These are phyloP conservation scores for Acer saccharum DNA, from an alignment of 345 rosid species.

Conservation along the genomic window DNA sequence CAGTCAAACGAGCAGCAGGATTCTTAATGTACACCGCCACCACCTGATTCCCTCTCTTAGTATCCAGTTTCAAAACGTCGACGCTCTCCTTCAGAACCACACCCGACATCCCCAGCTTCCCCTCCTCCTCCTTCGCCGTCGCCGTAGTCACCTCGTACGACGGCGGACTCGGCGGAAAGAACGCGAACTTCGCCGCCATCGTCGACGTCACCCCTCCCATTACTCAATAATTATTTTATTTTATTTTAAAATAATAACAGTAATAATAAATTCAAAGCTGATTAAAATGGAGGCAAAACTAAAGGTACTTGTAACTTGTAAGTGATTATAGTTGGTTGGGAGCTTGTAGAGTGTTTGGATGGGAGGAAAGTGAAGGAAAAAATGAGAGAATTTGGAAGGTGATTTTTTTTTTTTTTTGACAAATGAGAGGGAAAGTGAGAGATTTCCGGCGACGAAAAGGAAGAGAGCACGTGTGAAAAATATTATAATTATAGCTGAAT, in stretches of 20 bases:
- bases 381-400: neutral
- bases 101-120: slow-evolving; percentile 61
- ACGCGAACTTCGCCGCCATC: slow-evolving; percentile 93
- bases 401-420: neutral
- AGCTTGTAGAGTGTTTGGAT: slow-evolving; percentile 9
- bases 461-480: slow-evolving; percentile 35
- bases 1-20: slow-evolving; percentile 70
- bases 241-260: too few species aligned
- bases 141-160: slow-evolving; percentile 59
- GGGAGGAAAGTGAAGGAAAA: slow-evolving; percentile 23
- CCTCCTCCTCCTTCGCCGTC: slow-evolving; percentile 41
- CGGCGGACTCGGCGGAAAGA: slow-evolving; percentile 92
- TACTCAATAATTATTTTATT: neutral
- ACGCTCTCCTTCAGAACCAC: slow-evolving; percentile 58
- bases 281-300: neutral
- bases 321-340: neutral
- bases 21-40: slow-evolving; percentile 82
- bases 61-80: slow-evolving; percentile 63
- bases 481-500: neutral
- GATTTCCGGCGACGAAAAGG: slow-evolving; percentile 32
- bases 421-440: slow-evolving; percentile 9
- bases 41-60: slow-evolving; percentile 83
- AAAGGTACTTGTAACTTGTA: neutral
- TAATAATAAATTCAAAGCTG: neutral
- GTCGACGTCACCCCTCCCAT: slow-evolving; percentile 97